phyloP scores from a whole-genome alignment of 2,329 filamentous ascomycete genomes.

The Fusarium scirpi region DNA sequence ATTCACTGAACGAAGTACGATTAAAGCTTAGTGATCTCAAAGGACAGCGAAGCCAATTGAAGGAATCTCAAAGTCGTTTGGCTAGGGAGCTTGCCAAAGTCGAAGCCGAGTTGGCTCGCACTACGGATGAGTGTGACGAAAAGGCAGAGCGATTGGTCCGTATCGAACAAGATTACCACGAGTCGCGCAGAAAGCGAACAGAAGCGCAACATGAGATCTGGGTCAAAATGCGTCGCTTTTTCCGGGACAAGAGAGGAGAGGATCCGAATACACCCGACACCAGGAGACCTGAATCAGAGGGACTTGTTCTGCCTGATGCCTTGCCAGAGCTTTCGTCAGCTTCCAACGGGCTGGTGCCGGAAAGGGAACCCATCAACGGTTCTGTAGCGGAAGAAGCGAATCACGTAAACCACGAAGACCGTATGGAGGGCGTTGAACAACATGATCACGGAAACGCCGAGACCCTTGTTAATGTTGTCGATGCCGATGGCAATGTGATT shows the following conservation, averaged over 20 bases:
- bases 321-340: constrained; percentile 15
- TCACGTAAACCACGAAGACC: constrained; percentile 11
- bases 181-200: constrained; percentile 46
- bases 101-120: constrained; percentile 55
- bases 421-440: constrained; percentile 41
- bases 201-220: constrained; percentile 47
- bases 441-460: constrained; percentile 27
- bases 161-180: constrained; percentile 51
- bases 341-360: constrained; percentile 26
- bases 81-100: constrained; percentile 49
- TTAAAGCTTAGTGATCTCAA: constrained; percentile 48
- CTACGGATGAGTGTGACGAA: constrained; percentile 48
- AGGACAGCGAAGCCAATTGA: constrained; percentile 46
- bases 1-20: constrained; percentile 44
- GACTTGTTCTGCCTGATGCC: constrained; percentile 22
- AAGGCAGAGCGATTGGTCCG: constrained; percentile 52
- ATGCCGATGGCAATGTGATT: constrained; percentile 54
- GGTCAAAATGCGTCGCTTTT: constrained; percentile 52
- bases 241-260: constrained; percentile 49
- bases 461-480: constrained; percentile 52
- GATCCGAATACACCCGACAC: constrained; percentile 28
- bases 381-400: not conserved
- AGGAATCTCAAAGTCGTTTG: constrained; percentile 47
- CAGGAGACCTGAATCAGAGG: constrained; percentile 32
- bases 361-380: constrained; percentile 7